Conservation (phyloP, 768 basidiomycete species). For the Xerocomus brunneocitrinus region DNA sequence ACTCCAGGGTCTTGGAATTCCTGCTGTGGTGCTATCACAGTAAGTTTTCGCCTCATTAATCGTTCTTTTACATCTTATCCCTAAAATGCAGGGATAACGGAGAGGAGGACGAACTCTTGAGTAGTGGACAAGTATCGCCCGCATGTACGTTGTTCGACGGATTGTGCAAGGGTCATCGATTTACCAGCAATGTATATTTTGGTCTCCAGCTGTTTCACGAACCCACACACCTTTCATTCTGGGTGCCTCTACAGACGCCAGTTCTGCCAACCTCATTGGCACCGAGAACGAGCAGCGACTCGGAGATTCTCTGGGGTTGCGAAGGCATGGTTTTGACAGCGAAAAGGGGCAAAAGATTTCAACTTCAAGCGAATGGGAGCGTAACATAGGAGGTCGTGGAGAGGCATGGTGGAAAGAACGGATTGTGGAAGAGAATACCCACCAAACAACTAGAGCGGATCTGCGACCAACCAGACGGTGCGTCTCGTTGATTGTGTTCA, state of each 20-base stretch:
- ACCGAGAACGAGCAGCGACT: constrained; percentile 15
- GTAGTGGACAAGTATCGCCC: constrained; percentile 76
- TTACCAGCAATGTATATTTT: constrained; percentile 1
- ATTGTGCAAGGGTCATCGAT: constrained; percentile 8
- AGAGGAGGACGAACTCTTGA: constrained; percentile 66
- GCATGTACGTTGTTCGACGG: constrained; percentile 42
- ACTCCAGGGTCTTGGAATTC: constrained; percentile 28
- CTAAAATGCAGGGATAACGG: constrained; percentile 20
- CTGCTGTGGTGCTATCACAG: constrained; percentile 40
- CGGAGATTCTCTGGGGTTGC: constrained; percentile 2
- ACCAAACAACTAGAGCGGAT: constrained; percentile 6
- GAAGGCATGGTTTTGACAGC: not conserved
- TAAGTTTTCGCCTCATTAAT: constrained; percentile 14
- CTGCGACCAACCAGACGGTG: constrained; percentile 27
- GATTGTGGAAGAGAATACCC: constrained; percentile 9
- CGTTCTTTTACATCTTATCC: not conserved
- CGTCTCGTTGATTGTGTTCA: constrained; percentile 1
- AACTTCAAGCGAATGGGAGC: constrained; percentile 44
- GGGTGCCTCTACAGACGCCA: constrained; percentile 27
- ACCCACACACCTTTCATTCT: constrained; percentile 22
- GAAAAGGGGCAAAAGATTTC: constrained; percentile 36
- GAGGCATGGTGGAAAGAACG: constrained; percentile 20
- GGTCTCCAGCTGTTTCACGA: constrained; percentile 21
- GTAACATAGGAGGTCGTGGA: constrained; percentile 9
- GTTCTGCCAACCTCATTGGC: constrained; percentile 23